phyloP scores from a whole-genome alignment of 768 basidiomycete genomes.

The Rhizopogon vinicolor region DNA sequence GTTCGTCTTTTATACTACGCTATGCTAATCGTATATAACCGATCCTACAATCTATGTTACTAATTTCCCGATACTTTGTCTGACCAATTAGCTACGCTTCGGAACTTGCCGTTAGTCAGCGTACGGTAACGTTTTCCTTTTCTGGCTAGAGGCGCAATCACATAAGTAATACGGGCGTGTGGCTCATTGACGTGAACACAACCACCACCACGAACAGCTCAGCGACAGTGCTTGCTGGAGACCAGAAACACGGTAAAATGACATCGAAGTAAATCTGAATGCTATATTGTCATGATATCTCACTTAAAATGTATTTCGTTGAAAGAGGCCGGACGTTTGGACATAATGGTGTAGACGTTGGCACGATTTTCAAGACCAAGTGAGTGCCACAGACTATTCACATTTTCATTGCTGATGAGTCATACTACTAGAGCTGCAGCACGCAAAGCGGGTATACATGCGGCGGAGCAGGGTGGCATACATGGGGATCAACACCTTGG shows the following conservation, averaged over 20 bases:
- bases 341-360: constrained; percentile 19
- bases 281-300: not conserved
- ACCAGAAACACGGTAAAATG: not conserved
- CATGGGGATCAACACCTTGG: constrained; percentile 28
- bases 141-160: no score
- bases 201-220: no score
- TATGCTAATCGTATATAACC: no score
- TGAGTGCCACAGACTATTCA: constrained; percentile 5
- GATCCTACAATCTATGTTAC: no score
- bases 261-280: not conserved
- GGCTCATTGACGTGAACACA: no score
- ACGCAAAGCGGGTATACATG: constrained; percentile 28
- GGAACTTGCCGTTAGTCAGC: no score
- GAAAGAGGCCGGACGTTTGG: constrained; percentile 19
- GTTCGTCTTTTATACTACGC: no score
- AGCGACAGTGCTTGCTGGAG: no score
- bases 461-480: constrained; percentile 31
- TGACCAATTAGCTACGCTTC: no score
- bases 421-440: constrained; percentile 14
- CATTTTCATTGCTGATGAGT: not conserved
- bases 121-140: no score
- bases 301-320: not conserved
- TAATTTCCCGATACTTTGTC: no score
- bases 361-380: constrained; percentile 14
- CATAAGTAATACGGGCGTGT: no score